phyloP scores from a whole-genome alignment of 2,329 filamentous ascomycete species.

The Penicillium freii region DNA sequence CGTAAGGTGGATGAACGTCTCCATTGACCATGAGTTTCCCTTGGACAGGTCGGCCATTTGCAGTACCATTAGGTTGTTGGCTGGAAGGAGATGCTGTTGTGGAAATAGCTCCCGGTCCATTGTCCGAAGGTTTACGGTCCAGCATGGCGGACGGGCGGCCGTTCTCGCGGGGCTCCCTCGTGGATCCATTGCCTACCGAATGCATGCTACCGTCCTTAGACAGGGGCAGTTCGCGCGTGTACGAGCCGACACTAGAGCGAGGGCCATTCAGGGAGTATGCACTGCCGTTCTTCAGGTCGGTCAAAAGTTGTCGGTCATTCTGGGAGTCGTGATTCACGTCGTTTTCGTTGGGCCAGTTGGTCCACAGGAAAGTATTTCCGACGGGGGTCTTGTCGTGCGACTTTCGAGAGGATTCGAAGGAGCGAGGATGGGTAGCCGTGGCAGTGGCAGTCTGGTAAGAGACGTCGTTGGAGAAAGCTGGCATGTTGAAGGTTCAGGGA shows the following conservation, averaged over 20 bases:
- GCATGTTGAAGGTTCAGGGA: constrained; percentile 32
- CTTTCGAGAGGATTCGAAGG: constrained; percentile 44
- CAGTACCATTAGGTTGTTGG: constrained; percentile 31
- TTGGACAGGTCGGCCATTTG: constrained; percentile 25
- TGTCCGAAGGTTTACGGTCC: constrained; percentile 33
- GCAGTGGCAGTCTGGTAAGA: constrained; percentile 35
- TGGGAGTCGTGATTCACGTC: constrained; percentile 42
- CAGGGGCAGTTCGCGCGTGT: constrained; percentile 41
- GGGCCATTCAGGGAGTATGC: constrained; percentile 61
- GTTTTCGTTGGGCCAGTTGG: constrained; percentile 43
- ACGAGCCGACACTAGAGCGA: constrained; percentile 47
- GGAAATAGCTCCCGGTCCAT: constrained; percentile 28
- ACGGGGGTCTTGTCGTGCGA: constrained; percentile 45
- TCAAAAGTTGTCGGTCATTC: constrained; percentile 41
- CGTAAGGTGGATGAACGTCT: constrained; percentile 29
- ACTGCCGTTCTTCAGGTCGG: constrained; percentile 51
- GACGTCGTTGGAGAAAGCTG: constrained; percentile 39
- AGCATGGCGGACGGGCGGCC: constrained; percentile 29
- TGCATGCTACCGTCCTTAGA: constrained; percentile 51
- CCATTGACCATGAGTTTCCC: constrained; percentile 33
- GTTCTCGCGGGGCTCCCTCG: constrained; percentile 34
- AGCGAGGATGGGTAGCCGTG: constrained; percentile 36
- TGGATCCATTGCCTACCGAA: constrained; percentile 39
- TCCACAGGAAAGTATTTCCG: constrained; percentile 49
- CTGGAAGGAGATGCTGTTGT: constrained; percentile 23